Percentiles rank a stretch among this genome's conserved stretches.
phyloP scores from a whole-genome alignment of 257 asterid genomes.

The Penstemon eatonii region DNA sequence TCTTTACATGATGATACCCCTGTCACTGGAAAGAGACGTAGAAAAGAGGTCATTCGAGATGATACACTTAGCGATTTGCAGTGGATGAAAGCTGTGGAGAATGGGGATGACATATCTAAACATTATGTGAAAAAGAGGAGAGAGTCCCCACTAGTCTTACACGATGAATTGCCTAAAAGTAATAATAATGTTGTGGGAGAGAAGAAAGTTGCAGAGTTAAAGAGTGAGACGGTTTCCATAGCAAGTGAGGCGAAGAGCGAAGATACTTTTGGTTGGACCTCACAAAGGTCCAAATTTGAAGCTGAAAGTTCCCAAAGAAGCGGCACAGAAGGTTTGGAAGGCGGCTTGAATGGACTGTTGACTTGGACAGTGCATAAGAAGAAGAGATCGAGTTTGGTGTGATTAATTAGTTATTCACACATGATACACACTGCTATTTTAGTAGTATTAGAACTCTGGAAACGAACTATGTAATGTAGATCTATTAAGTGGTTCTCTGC shows the following conservation, averaged over 20 bases:
- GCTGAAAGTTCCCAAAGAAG: constrained; percentile 46
- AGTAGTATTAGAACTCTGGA: constrained; percentile 18
- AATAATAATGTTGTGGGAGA: constrained; percentile 31
- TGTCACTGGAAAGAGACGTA: constrained; percentile 74
- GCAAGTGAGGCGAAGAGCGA: constrained; percentile 59
- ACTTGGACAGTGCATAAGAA: constrained; percentile 80
- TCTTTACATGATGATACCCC: constrained; percentile 49
- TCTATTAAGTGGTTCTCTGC: constrained; percentile 25
- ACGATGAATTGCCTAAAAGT: constrained; percentile 36
- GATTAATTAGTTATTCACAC: constrained; percentile 19
- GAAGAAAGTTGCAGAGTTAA: constrained; percentile 37
- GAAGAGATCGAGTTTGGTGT: constrained; percentile 75
- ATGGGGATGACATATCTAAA: constrained; percentile 49
- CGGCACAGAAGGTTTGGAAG: constrained; percentile 37
- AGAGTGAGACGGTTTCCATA: constrained; percentile 44
- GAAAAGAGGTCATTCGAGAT: constrained; percentile 78
- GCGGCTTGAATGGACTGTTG: constrained; percentile 47
- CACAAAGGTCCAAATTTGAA: constrained; percentile 49
- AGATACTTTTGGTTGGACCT: constrained; percentile 41
- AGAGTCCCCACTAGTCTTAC: constrained; percentile 34
- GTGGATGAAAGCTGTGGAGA: constrained; percentile 75
- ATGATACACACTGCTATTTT: background rate
- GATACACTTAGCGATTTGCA: constrained; percentile 69
- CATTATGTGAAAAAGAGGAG: constrained; percentile 46
- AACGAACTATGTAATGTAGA: constrained; percentile 25